Percentiles rank a stretch among this genome's conserved stretches.
These are phyloP conservation scores for Fusarium dimerum DNA, from an alignment of 2,329 filamentous ascomycete genomes.

Conservation along the genomic window DNA sequence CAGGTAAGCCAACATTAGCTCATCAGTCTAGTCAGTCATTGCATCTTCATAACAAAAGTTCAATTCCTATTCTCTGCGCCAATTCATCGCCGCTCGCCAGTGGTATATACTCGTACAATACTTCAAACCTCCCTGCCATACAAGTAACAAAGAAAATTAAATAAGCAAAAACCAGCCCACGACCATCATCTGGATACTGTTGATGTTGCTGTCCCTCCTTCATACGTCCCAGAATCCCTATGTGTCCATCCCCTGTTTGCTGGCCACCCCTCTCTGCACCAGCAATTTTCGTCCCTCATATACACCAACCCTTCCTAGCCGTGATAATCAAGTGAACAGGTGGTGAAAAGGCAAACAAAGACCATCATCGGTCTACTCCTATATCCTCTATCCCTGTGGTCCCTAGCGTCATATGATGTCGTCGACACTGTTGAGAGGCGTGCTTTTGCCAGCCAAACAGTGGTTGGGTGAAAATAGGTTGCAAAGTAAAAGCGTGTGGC, in stretches of 20 bases:
- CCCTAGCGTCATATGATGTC: constrained; percentile 20
- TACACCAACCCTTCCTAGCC: not conserved
- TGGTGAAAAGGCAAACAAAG: constrained; percentile 10
- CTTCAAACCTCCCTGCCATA: constrained; percentile 4
- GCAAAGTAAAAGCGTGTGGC: too few species aligned
- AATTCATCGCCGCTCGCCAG: constrained; percentile 12
- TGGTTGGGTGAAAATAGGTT: too few species aligned
- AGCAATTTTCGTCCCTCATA: too few species aligned
- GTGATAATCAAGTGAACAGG: not conserved
- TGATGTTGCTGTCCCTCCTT: too few species aligned
- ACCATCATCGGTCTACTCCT: constrained; percentile 26
- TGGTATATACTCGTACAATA: constrained; percentile 27
- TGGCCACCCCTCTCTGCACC: too few species aligned
- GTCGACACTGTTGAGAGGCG: constrained; percentile 11
- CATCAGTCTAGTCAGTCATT: too few species aligned
- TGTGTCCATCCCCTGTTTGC: too few species aligned
- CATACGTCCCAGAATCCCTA: too few species aligned
- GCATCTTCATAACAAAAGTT: not conserved
- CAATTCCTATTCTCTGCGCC: constrained; percentile 22
- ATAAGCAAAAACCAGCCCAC: constrained; percentile 1
- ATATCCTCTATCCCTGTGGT: constrained; percentile 28
- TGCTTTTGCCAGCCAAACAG: constrained; percentile 21
- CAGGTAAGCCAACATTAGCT: too few species aligned
- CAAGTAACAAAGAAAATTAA: constrained; percentile 3
- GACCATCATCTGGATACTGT: not conserved